phyloP scores from a whole-genome alignment of 768 basidiomycete species.

The Suillus subalutaceus region DNA sequence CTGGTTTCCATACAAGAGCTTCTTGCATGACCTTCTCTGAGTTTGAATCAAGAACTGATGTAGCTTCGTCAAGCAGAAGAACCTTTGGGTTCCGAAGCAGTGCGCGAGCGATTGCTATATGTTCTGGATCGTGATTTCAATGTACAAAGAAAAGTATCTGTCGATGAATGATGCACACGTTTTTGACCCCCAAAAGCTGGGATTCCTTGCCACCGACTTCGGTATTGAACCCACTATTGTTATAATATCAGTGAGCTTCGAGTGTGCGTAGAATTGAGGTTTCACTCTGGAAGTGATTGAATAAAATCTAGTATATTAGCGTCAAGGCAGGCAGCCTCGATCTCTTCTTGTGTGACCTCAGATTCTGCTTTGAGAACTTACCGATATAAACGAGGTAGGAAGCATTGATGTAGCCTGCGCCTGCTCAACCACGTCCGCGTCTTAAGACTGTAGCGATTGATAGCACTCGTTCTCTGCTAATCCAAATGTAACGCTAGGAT shows the following conservation, averaged over 20 bases:
- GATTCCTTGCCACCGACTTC: conserved; percentile 90
- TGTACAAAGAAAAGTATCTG: conserved; percentile 9
- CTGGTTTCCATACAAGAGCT: conserved; percentile 50
- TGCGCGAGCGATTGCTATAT: conserved; percentile 87
- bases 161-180: conserved; percentile 20
- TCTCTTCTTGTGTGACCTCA: conserved; percentile 84
- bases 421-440: conserved; percentile 16
- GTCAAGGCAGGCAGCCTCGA: conserved; percentile 83
- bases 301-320: conserved; percentile 95
- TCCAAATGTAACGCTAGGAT: conserved; percentile 37
- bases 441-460: conserved; percentile 12
- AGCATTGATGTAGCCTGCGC: conserved; percentile 30
- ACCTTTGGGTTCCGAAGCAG: conserved; percentile 89
- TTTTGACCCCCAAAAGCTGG: too few relatives aligned
- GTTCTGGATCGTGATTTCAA: conserved; percentile 38
- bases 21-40: conserved; percentile 95
- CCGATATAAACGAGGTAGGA: conserved; percentile 41
- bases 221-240: conserved; percentile 80
- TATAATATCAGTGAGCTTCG: conserved; percentile 16
- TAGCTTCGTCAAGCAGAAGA: conserved; percentile 86
- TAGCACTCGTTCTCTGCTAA: background rate
- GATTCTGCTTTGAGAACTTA: conserved; percentile 58
- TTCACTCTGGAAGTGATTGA: conserved; percentile 75
- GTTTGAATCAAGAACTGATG: conserved; percentile 87
- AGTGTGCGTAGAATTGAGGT: conserved; percentile 12